A percentile compares a stretch with the other conserved stretches of the same genome.
phyloP scores from a whole-genome alignment of 495 filamentous ascomycete species.

The Penicillium ochrochloron region DNA sequence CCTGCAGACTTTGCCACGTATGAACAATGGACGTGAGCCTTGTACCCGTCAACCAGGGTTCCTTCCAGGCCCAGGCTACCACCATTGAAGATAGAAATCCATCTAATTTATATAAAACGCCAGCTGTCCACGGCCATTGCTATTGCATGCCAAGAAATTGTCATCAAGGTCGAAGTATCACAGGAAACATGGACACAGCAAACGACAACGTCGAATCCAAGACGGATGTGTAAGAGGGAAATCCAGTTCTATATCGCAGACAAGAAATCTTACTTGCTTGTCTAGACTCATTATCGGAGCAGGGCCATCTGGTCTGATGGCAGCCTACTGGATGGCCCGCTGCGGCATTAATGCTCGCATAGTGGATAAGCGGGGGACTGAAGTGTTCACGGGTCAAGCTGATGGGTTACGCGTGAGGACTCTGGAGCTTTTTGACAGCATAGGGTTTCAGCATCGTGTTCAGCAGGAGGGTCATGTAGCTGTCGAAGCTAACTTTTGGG shows the following conservation, averaged over 20 bases:
- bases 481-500: constrained; percentile 46
- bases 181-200: constrained; percentile 12
- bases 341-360: constrained; percentile 63
- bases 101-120: neutral
- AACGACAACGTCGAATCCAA: constrained; percentile 12
- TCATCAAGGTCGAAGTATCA: neutral
- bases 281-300: constrained; percentile 62
- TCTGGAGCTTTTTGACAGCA: constrained; percentile 68
- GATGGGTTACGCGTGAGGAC: constrained; percentile 64
- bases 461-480: constrained; percentile 64
- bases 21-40: neutral
- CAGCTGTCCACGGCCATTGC: neutral
- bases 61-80: neutral
- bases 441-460: constrained; percentile 64
- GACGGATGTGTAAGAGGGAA: constrained; percentile 26
- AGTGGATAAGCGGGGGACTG: constrained; percentile 62
- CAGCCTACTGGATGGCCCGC: constrained; percentile 64
- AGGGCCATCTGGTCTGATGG: constrained; percentile 70
- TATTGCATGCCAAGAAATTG: neutral
- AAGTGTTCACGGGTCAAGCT: constrained; percentile 62
- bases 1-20: constrained; percentile 3
- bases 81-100: neutral
- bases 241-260: no score
- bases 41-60: neutral
- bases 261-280: neutral